Conservation (phyloP, 2,329 filamentous ascomycete species). For the Phyllosticta citribraziliensis region DNA sequence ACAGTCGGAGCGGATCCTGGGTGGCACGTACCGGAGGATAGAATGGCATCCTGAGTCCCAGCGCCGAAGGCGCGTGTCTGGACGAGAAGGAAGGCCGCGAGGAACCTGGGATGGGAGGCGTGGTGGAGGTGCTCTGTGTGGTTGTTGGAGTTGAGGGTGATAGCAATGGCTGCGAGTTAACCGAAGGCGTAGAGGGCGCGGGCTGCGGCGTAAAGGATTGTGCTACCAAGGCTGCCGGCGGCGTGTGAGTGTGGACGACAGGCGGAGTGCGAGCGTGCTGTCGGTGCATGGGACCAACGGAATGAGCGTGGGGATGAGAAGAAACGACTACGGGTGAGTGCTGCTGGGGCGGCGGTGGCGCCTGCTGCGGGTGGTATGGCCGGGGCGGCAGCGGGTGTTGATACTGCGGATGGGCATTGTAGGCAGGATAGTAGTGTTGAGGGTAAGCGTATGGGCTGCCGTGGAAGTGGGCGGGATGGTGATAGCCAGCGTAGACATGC, state of each 20-base stretch:
- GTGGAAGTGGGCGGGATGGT: constrained; percentile 18
- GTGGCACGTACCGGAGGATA: constrained; percentile 36
- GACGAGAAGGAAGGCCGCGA: constrained; percentile 16
- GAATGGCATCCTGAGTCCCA: constrained; percentile 34
- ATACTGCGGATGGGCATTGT: constrained; percentile 27
- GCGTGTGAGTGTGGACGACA: constrained; percentile 21
- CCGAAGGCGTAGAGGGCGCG: constrained; percentile 25
- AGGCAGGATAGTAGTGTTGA: constrained; percentile 20
- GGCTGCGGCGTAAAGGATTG: constrained; percentile 11
- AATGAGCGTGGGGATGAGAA: constrained; percentile 36
- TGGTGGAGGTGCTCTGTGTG: constrained; percentile 21
- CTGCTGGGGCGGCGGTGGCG: constrained; percentile 14
- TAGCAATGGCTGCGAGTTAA: constrained; percentile 23
- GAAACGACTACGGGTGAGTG: constrained; percentile 39
- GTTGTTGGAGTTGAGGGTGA: constrained; percentile 25
- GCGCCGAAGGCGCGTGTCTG: constrained; percentile 14
- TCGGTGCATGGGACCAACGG: constrained; percentile 37
- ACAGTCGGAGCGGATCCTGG: neutral
- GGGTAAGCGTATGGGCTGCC: constrained; percentile 29
- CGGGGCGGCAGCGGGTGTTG: constrained; percentile 32
- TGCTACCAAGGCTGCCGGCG: constrained; percentile 14
- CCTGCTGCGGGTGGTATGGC: constrained; percentile 17
- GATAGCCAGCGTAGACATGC: constrained; percentile 26
- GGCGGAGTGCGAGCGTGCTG: constrained; percentile 27
- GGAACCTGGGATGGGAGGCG: constrained; percentile 18